These are phyloP conservation scores for Arthonia radiata DNA, from an alignment of 495 filamentous ascomycete genomes.

Conservation along the genomic window DNA sequence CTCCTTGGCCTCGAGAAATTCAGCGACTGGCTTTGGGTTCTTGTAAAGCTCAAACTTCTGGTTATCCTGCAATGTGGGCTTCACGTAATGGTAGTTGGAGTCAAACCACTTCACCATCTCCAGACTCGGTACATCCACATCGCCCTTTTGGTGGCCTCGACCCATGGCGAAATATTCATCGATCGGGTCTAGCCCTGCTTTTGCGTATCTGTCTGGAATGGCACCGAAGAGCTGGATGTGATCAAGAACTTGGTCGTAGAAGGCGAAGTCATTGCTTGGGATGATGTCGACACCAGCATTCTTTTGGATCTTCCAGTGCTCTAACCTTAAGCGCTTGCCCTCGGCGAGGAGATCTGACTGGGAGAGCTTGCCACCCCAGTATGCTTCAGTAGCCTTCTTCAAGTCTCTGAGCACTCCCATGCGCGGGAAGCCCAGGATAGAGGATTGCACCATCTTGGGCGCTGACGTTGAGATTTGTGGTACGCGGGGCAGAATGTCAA, in stretches of 20 bases:
- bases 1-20: constrained; percentile 93
- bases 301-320: constrained; percentile 99
- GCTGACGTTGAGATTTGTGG: no score
- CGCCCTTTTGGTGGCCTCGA: constrained; percentile 67
- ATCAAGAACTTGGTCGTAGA: constrained; percentile 94
- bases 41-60: constrained; percentile 75
- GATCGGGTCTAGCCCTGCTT: constrained; percentile 57
- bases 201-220: constrained; percentile 71
- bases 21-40: constrained; percentile 75
- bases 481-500: no score
- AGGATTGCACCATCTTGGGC: constrained; percentile 14
- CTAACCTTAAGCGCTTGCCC: constrained; percentile 84
- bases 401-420: constrained; percentile 96
- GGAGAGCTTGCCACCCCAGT: constrained; percentile 88
- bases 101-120: constrained; percentile 99
- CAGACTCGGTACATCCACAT: constrained; percentile 75
- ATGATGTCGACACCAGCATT: constrained; percentile 89
- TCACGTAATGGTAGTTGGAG: constrained; percentile 99
- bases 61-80: constrained; percentile 87
- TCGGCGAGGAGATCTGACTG: constrained; percentile 68
- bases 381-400: constrained; percentile 96
- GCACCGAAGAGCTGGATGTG: constrained; percentile 96
- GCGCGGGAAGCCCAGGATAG: constrained; percentile 66
- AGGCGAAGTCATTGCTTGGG: constrained; percentile 97
- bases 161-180: constrained; percentile 99